Percentiles rank a stretch among this genome's conserved stretches.
These are phyloP conservation scores for Yueomyces sinensis DNA, from an alignment of 805 yeast species.

Conservation along the genomic window DNA sequence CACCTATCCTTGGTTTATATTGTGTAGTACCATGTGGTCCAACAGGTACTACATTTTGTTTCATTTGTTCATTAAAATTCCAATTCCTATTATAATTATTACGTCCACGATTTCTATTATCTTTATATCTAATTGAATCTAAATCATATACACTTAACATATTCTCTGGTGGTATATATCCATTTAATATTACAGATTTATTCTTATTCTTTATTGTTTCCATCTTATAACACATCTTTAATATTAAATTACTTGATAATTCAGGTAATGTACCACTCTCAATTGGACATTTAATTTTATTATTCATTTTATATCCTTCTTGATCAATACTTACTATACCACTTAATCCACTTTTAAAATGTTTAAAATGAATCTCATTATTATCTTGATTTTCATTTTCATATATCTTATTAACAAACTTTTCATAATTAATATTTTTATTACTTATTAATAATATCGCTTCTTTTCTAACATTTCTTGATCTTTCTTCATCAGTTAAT, in stretches of 20 bases:
- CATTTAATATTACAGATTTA: slow-evolving; percentile 76
- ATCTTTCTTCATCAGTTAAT: slow-evolving; percentile 52
- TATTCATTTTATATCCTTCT: slow-evolving; percentile 21
- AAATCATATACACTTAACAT: slow-evolving; percentile 59
- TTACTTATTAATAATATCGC: slow-evolving; percentile 61
- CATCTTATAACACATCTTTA: slow-evolving; percentile 46
- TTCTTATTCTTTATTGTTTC: slow-evolving; percentile 26
- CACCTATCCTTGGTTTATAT: slow-evolving; percentile 37
- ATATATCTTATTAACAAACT: slow-evolving; percentile 20
- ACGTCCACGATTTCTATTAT: slow-evolving; percentile 18
- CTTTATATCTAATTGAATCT: slow-evolving; percentile 42
- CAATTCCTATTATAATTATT: slow-evolving; percentile 19
- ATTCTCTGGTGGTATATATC: slow-evolving; percentile 49
- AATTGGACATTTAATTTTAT: slow-evolving; percentile 25
- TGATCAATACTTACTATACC: slow-evolving; percentile 35
- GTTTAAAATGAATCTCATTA: slow-evolving; percentile 30
- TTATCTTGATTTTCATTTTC: slow-evolving; percentile 14
- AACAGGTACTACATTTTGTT: slow-evolving; percentile 28
- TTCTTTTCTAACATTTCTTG: slow-evolving; percentile 56
- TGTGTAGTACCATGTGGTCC: slow-evolving; percentile 38
- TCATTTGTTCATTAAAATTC: slow-evolving; percentile 24
- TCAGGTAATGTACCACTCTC: slow-evolving; percentile 24
- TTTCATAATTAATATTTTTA: slow-evolving; percentile 35
- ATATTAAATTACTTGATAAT: slow-evolving; percentile 28
- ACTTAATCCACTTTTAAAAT: slow-evolving; percentile 41